These are phyloP conservation scores for Anisodus tanguticus DNA, from an alignment of 257 asterid genomes.

Conservation along the genomic window DNA sequence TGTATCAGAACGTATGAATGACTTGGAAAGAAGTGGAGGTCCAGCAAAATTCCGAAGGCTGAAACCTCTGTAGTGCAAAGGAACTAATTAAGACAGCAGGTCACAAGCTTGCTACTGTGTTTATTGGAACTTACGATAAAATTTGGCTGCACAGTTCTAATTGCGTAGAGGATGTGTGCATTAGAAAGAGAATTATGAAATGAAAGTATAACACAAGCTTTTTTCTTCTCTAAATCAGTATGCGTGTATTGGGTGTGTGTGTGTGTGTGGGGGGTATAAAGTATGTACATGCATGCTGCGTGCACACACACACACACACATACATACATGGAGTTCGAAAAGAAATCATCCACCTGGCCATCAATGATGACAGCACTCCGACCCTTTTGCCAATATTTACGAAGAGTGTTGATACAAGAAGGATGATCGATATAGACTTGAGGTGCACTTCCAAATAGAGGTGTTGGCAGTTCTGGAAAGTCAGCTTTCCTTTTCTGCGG, in stretches of 20 bases:
- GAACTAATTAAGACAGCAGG: not conserved
- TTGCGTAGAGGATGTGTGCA: conserved; percentile 12
- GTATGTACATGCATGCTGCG: no score
- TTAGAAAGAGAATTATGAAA: not conserved
- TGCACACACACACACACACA: no score
- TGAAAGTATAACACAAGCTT: no score
- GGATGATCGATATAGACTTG: not conserved
- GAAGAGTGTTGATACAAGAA: conserved; percentile 27
- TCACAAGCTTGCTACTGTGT: not conserved
- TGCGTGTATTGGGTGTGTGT: no score
- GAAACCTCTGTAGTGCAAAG: not conserved
- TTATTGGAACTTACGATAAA: not conserved
- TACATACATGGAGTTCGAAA: not conserved
- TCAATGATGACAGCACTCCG: conserved; percentile 30
- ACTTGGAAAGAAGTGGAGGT: not conserved
- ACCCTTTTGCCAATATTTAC: conserved; percentile 27
- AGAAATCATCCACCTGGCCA: conserved; percentile 30
- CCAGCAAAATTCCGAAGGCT: not conserved
- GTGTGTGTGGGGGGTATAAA: no score
- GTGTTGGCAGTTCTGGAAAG: not conserved
- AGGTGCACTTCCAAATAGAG: not conserved
- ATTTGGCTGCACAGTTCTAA: conserved; percentile 11
- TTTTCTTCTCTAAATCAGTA: no score
- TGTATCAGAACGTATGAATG: not conserved
- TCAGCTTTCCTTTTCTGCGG: conserved; percentile 37